phyloP scores from a whole-genome alignment of 2,329 filamentous ascomycete species.

The Microdochium nivale region DNA sequence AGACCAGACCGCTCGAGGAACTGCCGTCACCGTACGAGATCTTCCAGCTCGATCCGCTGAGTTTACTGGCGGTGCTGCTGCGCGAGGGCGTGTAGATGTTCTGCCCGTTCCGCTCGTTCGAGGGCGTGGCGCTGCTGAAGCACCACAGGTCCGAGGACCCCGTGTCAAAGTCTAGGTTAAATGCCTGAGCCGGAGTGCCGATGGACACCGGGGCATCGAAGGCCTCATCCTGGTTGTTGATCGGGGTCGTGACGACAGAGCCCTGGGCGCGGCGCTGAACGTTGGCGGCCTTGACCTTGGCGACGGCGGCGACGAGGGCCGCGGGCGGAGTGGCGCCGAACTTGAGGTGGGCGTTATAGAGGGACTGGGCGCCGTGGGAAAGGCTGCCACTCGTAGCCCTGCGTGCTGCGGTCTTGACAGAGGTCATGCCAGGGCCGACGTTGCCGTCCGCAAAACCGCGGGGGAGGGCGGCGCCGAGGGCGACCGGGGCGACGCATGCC shows the following conservation, averaged over 20 bases:
- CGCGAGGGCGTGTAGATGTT: conserved; percentile 15
- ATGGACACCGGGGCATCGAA: conserved; percentile 22
- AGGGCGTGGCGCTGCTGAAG: conserved; percentile 19
- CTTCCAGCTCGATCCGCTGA: conserved; percentile 16
- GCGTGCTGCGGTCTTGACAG: neutral
- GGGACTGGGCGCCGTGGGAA: neutral
- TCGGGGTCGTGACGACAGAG: neutral
- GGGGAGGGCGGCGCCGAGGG: neutral
- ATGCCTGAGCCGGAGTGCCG: conserved; percentile 19
- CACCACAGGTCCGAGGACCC: conserved; percentile 25
- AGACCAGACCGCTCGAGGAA: conserved; percentile 23
- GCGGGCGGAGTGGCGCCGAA: neutral
- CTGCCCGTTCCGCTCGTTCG: conserved; percentile 15
- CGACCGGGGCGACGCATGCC: neutral
- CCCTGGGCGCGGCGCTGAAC: neutral
- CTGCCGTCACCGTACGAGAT: conserved; percentile 23
- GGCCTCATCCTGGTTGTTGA: neutral
- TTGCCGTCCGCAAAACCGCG: neutral
- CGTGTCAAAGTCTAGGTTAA: conserved; percentile 24
- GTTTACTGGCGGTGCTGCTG: conserved; percentile 15
- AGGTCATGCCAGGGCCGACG: neutral
- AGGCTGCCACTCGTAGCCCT: neutral
- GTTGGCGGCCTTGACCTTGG: neutral
- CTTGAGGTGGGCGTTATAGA: neutral
- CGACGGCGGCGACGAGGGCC: neutral